Percentiles rank a stretch among this genome's conserved stretches.
Evolutionary conservation across 2,329 filamentous ascomycete genomes (phyloP).

Genomic region (Cylindrodendrum hubeiense): DNA sequence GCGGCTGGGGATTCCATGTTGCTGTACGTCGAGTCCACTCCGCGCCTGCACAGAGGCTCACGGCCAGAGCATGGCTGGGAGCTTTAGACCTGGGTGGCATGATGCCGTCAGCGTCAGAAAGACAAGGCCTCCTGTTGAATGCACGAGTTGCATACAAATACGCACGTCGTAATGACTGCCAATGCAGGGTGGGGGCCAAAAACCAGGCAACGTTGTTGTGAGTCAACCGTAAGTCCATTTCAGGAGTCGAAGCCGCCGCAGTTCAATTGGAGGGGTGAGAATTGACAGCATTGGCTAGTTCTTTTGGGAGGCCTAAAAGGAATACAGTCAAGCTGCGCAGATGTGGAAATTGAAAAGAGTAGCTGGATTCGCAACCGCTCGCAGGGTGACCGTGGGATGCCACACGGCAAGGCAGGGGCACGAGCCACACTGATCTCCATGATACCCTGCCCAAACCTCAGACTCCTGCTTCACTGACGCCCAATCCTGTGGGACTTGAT

Average conservation of each 20-base stretch:
- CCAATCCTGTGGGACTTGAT: not conserved
- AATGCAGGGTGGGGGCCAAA: constrained; percentile 21
- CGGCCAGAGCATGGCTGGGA: not conserved
- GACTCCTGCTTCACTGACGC: too few species aligned
- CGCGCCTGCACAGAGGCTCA: constrained; percentile 2
- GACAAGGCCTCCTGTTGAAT: constrained; percentile 3
- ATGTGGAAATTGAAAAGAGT: not conserved
- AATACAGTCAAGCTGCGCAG: not conserved
- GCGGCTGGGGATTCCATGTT: constrained; percentile 36
- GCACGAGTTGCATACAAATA: constrained; percentile 2
- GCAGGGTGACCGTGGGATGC: too few species aligned
- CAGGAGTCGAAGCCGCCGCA: not conserved
- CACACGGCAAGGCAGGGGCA: not conserved
- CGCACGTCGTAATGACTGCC: not conserved
- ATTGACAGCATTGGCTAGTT: not conserved
- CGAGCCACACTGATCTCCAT: not conserved
- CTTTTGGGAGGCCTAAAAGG: not conserved
- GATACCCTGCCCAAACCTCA: not conserved
- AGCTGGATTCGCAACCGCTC: too few species aligned
- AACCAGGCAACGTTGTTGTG: constrained; percentile 5
- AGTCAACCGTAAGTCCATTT: constrained; percentile 6
- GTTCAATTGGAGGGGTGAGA: not conserved
- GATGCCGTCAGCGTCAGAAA: constrained; percentile 1
- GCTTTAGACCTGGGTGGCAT: constrained; percentile 2
- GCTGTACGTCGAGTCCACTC: not conserved